Conservation (phyloP, 768 basidiomycete species). For the Tephrocybe sp. region DNA sequence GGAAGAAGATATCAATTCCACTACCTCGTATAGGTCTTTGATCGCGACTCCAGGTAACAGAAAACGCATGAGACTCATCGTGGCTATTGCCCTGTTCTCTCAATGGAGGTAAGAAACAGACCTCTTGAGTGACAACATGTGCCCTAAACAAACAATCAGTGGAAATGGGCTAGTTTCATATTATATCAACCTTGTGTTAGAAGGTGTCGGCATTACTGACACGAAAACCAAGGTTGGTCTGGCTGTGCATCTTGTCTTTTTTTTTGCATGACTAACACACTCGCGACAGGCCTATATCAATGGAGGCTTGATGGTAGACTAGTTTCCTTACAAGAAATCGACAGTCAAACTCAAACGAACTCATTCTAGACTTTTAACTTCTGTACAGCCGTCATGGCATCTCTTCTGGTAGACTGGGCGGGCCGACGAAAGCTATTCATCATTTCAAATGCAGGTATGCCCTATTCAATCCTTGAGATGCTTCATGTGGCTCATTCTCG, state of each 20-base stretch:
- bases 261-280: background rate
- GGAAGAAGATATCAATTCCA: constrained; percentile 52
- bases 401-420: constrained; percentile 61
- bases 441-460: constrained; percentile 50
- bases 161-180: constrained; percentile 72
- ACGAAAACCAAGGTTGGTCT: constrained; percentile 40
- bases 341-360: background rate
- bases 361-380: constrained; percentile 59
- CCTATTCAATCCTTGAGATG: background rate
- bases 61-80: constrained; percentile 63
- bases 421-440: constrained; percentile 72
- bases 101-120: constrained; percentile 61
- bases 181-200: constrained; percentile 68
- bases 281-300: constrained; percentile 46
- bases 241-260: background rate
- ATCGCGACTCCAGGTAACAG: constrained; percentile 66
- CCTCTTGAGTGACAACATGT: background rate
- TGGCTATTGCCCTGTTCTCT: constrained; percentile 66
- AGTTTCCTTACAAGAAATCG: background rate
- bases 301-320: constrained; percentile 50
- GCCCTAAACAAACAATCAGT: constrained; percentile 24
- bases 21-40: constrained; percentile 48
- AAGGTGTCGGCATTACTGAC: constrained; percentile 56
- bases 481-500: background rate
- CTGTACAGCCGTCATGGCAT: constrained; percentile 51